These are phyloP conservation scores for Euphorbia peplus DNA, from an alignment of 345 rosid species.

Conservation along the genomic window DNA sequence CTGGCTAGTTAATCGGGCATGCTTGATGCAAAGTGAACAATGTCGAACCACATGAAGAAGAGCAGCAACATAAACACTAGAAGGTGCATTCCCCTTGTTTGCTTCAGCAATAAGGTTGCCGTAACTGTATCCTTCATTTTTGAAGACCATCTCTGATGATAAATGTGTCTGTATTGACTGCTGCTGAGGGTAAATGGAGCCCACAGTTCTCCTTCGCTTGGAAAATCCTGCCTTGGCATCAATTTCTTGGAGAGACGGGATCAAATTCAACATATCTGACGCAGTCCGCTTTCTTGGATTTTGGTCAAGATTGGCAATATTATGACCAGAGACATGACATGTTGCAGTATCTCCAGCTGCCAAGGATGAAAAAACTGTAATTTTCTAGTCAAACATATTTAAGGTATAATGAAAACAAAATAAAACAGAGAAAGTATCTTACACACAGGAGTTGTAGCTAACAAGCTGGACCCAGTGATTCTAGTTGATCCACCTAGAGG, in stretches of 20 bases:
- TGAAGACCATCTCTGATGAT: conserved; percentile 41
- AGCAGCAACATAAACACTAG: conserved; percentile 77
- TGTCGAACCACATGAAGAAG: conserved; percentile 93
- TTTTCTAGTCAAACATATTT: conserved; percentile 29
- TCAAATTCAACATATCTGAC: conserved; percentile 63
- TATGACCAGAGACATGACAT: conserved; percentile 36
- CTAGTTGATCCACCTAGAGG: conserved; percentile 42
- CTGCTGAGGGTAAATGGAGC: conserved; percentile 33
- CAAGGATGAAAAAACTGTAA: conserved; percentile 47
- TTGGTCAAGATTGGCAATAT: conserved; percentile 42
- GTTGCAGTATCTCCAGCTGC: conserved; percentile 40
- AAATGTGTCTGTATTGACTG: conserved; percentile 40
- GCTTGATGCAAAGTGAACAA: conserved; percentile 85
- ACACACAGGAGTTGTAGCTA: conserved; percentile 68
- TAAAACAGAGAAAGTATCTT: conserved; percentile 47
- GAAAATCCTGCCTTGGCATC: conserved; percentile 34
- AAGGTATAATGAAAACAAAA: conserved; percentile 6
- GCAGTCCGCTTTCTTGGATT: conserved; percentile 60
- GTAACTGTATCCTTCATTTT: conserved; percentile 58
- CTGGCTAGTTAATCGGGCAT: conserved; percentile 93
- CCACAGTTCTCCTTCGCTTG: conserved; percentile 58
- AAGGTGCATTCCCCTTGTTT: conserved; percentile 84
- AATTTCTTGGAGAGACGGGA: conserved; percentile 73
- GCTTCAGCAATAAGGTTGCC: conserved; percentile 88
- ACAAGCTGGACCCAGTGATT: conserved; percentile 39